Percentiles rank a stretch among this genome's conserved stretches.
Evolutionary conservation across 495 filamentous ascomycete species (phyloP).

Genomic region (Clohesyomyces aquaticus): DNA sequence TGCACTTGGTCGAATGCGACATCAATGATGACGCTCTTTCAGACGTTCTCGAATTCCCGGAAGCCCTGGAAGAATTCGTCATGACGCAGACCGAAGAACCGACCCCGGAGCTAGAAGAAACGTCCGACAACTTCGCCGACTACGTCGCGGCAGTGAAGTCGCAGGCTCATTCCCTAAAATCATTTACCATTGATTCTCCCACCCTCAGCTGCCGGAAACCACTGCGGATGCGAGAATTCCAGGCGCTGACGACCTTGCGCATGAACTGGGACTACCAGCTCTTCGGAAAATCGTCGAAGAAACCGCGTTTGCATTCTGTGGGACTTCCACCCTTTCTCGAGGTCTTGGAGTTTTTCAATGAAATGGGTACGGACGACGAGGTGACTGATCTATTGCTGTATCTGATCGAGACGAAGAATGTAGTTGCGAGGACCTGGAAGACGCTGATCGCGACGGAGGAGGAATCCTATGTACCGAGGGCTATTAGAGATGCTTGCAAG

Average conservation of each 20-base stretch:
- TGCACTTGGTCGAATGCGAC: constrained; percentile 22
- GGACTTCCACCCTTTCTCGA: constrained; percentile 17
- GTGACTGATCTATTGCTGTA: constrained; percentile 12
- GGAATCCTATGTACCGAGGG: constrained; percentile 5
- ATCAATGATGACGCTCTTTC: constrained; percentile 19
- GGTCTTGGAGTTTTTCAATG: constrained; percentile 13
- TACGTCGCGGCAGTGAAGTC: constrained; percentile 17
- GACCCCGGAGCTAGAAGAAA: constrained; percentile 13
- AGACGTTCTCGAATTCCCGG: constrained; percentile 17
- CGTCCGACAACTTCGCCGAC: constrained; percentile 15
- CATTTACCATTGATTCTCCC: constrained; percentile 19
- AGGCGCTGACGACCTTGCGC: constrained; percentile 8
- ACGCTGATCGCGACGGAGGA: constrained; percentile 4
- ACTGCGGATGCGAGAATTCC: constrained; percentile 16
- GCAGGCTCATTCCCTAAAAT: constrained; percentile 9
- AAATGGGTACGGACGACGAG: constrained; percentile 16
- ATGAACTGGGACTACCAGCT: constrained; percentile 23
- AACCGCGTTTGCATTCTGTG: constrained; percentile 16
- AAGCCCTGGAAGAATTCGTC: constrained; percentile 19
- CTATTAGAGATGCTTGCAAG: constrained; percentile 15
- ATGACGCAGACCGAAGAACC: constrained; percentile 23
- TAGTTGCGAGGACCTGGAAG: constrained; percentile 8
- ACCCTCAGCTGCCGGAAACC: constrained; percentile 10
- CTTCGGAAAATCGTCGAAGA: constrained; percentile 9
- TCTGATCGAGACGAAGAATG: constrained; percentile 13